Conservation (phyloP, 1,139 yeast genomes). For the Candida neerlandica region DNA sequence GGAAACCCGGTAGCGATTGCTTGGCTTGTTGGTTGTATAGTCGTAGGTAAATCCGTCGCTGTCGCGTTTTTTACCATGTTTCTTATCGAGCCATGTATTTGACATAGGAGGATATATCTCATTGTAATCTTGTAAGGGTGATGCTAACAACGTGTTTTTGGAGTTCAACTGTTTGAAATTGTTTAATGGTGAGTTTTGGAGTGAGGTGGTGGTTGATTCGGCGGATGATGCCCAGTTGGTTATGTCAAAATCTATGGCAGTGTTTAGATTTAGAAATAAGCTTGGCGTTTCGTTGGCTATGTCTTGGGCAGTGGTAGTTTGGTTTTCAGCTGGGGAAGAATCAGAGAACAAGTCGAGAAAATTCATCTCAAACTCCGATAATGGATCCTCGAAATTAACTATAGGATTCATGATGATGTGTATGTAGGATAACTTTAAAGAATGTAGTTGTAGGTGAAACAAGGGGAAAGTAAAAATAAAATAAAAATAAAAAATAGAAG, state of each 20-base stretch:
- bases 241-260: background rate
- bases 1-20: slow-evolving; percentile 7
- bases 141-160: slow-evolving; percentile 3
- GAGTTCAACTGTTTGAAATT: background rate
- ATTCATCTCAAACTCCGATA: slow-evolving; percentile 2
- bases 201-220: background rate
- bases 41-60: slow-evolving; percentile 15
- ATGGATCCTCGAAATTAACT: slow-evolving; percentile 3
- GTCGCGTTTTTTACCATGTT: slow-evolving; percentile 3
- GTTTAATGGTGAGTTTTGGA: background rate
- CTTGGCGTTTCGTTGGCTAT: slow-evolving; percentile 4
- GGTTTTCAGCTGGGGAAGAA: background rate
- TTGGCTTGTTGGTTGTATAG: slow-evolving; percentile 10
- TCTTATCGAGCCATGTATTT: background rate
- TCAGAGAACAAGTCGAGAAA: background rate
- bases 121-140: slow-evolving; percentile 3
- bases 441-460: background rate
- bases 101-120: background rate
- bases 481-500: background rate
- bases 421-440: background rate
- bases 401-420: slow-evolving; percentile 3
- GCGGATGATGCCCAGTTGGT: background rate
- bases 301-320: background rate
- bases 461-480: background rate
- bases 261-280: slow-evolving; percentile 1